Evolutionary conservation across 2,329 filamentous ascomycete genomes (phyloP).

Genomic region (Aspergillus quadricinctus): DNA sequence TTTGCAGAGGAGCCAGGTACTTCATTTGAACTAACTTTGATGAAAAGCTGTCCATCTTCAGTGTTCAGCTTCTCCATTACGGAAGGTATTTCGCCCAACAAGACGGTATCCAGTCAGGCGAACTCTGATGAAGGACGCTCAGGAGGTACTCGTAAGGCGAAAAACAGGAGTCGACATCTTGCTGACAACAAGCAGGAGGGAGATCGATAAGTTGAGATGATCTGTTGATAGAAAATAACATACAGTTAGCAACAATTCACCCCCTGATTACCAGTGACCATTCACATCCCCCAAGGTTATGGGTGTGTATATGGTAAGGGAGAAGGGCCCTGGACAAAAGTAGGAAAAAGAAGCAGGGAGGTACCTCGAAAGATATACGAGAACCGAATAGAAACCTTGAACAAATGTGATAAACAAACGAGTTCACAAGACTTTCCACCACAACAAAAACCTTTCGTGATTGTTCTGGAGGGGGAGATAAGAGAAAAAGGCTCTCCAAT

Average conservation of each 20-base stretch:
- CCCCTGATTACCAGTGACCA: background rate
- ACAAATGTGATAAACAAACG: slow-evolving; percentile 9
- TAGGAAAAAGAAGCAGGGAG: background rate
- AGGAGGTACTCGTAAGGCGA: slow-evolving; percentile 26
- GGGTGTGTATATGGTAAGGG: background rate
- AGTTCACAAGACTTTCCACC: slow-evolving; percentile 10
- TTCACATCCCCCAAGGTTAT: background rate
- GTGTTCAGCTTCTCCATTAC: slow-evolving; percentile 48
- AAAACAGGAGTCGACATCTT: slow-evolving; percentile 32
- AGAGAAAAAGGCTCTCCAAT: slow-evolving; percentile 5
- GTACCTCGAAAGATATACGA: background rate
- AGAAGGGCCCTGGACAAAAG: background rate
- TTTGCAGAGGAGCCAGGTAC: background rate
- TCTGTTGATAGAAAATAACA: slow-evolving; percentile 10
- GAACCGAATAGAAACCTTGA: background rate
- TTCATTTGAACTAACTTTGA: slow-evolving; percentile 35
- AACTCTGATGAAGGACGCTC: slow-evolving; percentile 35
- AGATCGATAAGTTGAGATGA: slow-evolving; percentile 20
- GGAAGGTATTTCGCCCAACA: slow-evolving; percentile 25
- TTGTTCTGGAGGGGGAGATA: slow-evolving; percentile 4
- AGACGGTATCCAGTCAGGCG: slow-evolving; percentile 27
- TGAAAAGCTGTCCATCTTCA: slow-evolving; percentile 48
- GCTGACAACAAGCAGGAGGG: slow-evolving; percentile 17
- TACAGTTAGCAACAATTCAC: slow-evolving; percentile 7
- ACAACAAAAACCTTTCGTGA: slow-evolving; percentile 9